Base-by-base conservation (phyloP, 495 filamentous ascomycete genomes). In the Pyrenula massariospora region DNA sequence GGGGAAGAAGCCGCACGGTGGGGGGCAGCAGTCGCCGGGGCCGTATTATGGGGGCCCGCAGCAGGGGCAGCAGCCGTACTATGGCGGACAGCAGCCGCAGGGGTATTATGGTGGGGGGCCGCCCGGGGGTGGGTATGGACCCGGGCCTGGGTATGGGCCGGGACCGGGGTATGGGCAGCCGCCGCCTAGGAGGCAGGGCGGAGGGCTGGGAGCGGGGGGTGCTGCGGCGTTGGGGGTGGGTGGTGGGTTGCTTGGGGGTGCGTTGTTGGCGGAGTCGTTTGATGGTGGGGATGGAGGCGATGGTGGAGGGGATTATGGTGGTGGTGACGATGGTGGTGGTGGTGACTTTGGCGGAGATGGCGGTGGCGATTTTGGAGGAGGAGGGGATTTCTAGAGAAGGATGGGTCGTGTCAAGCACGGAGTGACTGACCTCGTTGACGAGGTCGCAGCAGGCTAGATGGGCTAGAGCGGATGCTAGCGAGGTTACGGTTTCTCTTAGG, bases 161-260 rank as follows among this genome's bases (percentile, higher is more conserved):
- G 49, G 49, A 12, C 54, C 53, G 36, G 50, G 55, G 53, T 55
- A 49, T 53, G 62, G 67, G 59, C 68, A 70, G 55, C 68, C 62
- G 48, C 74, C 66, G 50, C 66, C 62, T 2, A 65, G 54, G 50
- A 63, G 59, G 24, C 36, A 51, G 2, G 63, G 62, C 25, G 77
- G 74, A 48, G 84, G 85, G 0, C 76, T 89, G 74, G 87, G 86
- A 21, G 73, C 73, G 49, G 80, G 73, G 1, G 87, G 87, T 50
- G 87, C 80, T 23, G 86, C 85, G 10, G 89, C 88, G 19, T 68
- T 92, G 58, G 89, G 89, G 66, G 63, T 88, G 10, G 89, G 88
- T 51, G 89, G 83, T 56, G 89, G 89, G 55, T 58, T 94, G 62
- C 48, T 91, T 2, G 88, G 87, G 58, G 88, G 88, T 11, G 70